Conservation (phyloP, 2,329 filamentous ascomycete species). For the Dryadomyces quercus-mongolicae region DNA sequence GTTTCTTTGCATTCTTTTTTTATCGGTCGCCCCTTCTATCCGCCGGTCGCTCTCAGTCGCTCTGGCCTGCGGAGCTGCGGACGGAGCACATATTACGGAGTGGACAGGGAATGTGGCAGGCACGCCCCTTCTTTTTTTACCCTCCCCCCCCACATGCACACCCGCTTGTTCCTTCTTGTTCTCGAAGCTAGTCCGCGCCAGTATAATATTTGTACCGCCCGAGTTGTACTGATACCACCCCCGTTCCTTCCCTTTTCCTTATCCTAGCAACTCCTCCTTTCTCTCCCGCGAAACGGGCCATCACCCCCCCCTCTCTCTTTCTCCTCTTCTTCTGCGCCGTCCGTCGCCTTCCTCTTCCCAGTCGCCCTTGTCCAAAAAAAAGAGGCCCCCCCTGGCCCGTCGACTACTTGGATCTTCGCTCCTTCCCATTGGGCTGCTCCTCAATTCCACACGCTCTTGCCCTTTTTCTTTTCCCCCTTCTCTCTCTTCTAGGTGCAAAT, state of each 20-base stretch:
- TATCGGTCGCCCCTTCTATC: neutral
- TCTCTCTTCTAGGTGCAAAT: neutral
- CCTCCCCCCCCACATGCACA: neutral
- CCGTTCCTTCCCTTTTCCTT: neutral
- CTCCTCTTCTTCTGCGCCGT: neutral
- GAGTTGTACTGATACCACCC: neutral
- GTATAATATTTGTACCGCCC: neutral
- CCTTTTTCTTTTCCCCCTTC: slow-evolving; percentile 6
- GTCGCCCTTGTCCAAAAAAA: neutral
- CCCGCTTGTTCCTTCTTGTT: slow-evolving; percentile 10
- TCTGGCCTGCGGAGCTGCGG: neutral
- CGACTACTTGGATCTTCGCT: slow-evolving; percentile 2
- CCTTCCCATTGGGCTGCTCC: slow-evolving; percentile 6
- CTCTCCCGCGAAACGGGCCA: neutral
- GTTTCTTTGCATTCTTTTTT: no score
- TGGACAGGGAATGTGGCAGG: slow-evolving; percentile 6
- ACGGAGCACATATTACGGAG: neutral
- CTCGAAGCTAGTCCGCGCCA: slow-evolving; percentile 9
- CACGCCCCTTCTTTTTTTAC: slow-evolving; percentile 3
- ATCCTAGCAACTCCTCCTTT: neutral
- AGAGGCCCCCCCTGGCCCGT: neutral
- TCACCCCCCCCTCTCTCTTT: neutral
- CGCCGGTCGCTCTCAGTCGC: neutral
- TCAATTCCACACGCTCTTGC: neutral
- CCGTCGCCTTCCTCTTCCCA: neutral